Percentiles rank a stretch among this genome's conserved stretches.
These are phyloP conservation scores for Stagonosporopsis rhizophila DNA, from an alignment of 2,329 filamentous ascomycete species.

Conservation along the genomic window DNA sequence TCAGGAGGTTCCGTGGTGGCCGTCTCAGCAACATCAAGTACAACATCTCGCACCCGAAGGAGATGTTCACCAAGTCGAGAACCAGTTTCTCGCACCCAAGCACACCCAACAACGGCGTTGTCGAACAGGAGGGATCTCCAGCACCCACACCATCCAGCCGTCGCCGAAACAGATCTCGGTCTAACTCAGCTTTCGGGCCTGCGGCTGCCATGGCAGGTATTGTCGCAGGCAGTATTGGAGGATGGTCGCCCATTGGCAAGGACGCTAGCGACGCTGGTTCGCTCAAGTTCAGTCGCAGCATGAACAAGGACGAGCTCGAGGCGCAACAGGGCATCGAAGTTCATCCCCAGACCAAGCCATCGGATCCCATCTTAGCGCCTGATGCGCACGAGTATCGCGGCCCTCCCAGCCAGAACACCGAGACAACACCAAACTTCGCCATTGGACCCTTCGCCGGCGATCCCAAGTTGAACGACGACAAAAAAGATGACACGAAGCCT, in stretches of 20 bases:
- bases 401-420: constrained; percentile 54
- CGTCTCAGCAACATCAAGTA: constrained; percentile 83
- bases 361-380: constrained; percentile 56
- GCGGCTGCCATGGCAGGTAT: constrained; percentile 85
- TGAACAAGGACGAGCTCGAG: constrained; percentile 51
- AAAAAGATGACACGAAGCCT: constrained; percentile 14
- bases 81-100: constrained; percentile 70
- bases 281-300: constrained; percentile 46
- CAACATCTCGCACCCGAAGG: constrained; percentile 75
- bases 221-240: constrained; percentile 76
- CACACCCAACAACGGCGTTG: constrained; percentile 66
- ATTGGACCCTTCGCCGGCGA: constrained; percentile 53
- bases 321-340: constrained; percentile 54
- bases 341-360: constrained; percentile 58
- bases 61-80: constrained; percentile 68
- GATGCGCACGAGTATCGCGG: constrained; percentile 49
- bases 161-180: constrained; percentile 69
- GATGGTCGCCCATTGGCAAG: constrained; percentile 75
- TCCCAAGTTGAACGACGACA: constrained; percentile 39
- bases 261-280: constrained; percentile 51
- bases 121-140: constrained; percentile 49
- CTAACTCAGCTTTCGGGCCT: constrained; percentile 75
- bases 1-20: constrained; percentile 81
- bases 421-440: constrained; percentile 54
- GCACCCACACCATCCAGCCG: constrained; percentile 63